Base-by-base conservation (phyloP, 352 stramenopile species). In the Blastocystis hominis region DNA sequence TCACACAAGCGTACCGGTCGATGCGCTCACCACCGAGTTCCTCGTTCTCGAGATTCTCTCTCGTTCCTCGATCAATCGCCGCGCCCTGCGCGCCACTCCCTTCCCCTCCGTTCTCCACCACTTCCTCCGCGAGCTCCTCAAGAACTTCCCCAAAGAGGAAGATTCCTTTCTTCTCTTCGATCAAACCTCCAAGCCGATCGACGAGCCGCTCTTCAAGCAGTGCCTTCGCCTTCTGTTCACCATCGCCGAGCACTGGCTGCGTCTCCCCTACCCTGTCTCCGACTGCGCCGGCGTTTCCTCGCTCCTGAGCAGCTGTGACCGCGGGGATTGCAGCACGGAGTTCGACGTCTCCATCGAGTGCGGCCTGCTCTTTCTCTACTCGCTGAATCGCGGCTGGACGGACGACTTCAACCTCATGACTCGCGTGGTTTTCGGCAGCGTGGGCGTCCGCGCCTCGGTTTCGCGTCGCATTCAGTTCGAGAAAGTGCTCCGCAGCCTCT, bases 1-100 rank as follows among this genome's bases (percentile, higher is more conserved):
- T 6, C 20, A 38, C 5, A 30, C 24, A 24, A 80, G 63, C 20
- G 44, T 47, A 0, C 38, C 70, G 0, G 6, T 80, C 9, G 47
- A 34, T 7, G 38, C 17, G 20, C 15, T 80, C 13, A 44, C 50
- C 20, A 62, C 62, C n/a, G 70, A 80, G 50, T 44, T 80, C 3
- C 50, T 61, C 15, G 70, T 80, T 2, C 40, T 80, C 6, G 70
- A 80, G 36, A 56, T 80, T 20, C 70, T 80, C n/a, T 64, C n/a
- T 61, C 70, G 70, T 64, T 64, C 30, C 7, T 9, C 70, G 17
- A 47, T 38, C 30, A 80, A 80, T 56, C 44, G 70, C 15, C 56
- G 15, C 3, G 40, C 0, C 17, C 7, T 66, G 20, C 34, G 54
- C 15, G 24, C 70, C 24, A 62, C 70, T 5, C n/a, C 40, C 6